Percentiles rank a stretch among this genome's conserved stretches.
phyloP scores from a whole-genome alignment of 2,329 filamentous ascomycete species.

The Cladosporium sp. region DNA sequence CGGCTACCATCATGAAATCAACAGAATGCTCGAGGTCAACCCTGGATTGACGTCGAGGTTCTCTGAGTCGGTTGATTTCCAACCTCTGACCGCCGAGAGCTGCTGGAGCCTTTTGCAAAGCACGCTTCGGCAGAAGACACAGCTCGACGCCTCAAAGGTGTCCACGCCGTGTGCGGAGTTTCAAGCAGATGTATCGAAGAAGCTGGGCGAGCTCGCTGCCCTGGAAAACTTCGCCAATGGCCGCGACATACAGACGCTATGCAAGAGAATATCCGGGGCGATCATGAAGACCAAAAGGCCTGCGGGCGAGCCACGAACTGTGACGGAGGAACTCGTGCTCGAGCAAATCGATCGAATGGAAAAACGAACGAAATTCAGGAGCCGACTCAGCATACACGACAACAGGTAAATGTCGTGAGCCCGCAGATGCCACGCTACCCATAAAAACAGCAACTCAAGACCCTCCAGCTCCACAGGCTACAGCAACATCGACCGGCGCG shows the following conservation, averaged over 20 bases:
- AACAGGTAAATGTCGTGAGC: too few species aligned
- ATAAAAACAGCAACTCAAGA: too few species aligned
- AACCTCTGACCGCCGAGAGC: slow-evolving; percentile 29
- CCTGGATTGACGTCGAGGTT: slow-evolving; percentile 63
- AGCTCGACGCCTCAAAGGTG: slow-evolving; percentile 31
- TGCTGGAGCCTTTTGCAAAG: slow-evolving; percentile 38
- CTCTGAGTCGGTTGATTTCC: slow-evolving; percentile 57
- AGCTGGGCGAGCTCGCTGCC: slow-evolving; percentile 40
- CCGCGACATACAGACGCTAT: slow-evolving; percentile 56
- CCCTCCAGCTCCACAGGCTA: too few species aligned
- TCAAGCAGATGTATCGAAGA: slow-evolving; percentile 18
- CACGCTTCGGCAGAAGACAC: slow-evolving; percentile 30
- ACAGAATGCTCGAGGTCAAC: slow-evolving; percentile 58
- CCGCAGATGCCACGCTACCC: too few species aligned
- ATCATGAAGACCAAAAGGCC: slow-evolving; percentile 24
- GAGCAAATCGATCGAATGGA: slow-evolving; percentile 28
- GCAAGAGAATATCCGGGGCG: slow-evolving; percentile 46
- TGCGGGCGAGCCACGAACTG: slow-evolving; percentile 17
- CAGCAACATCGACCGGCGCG: too few species aligned
- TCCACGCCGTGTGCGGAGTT: slow-evolving; percentile 18
- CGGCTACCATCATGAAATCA: slow-evolving; percentile 64
- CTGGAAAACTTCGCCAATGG: slow-evolving; percentile 59
- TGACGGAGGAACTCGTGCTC: slow-evolving; percentile 27
- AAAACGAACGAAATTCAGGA: slow-evolving; percentile 31
- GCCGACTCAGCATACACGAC: slow-evolving; percentile 1